Conservation (phyloP, 768 basidiomycete genomes). For the Hericium rajendrae region DNA sequence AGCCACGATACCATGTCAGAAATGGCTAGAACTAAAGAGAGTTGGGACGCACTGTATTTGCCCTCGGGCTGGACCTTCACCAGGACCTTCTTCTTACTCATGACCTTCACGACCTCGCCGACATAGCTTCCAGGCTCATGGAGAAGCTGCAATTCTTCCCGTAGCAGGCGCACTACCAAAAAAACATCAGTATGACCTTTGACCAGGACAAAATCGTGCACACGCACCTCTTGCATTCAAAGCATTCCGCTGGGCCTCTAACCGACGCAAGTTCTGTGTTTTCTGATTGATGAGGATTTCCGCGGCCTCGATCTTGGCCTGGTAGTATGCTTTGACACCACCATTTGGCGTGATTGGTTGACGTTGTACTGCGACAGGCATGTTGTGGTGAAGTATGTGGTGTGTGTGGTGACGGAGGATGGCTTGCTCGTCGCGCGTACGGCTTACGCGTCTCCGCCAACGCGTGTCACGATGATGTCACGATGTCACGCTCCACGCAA, state of each 20-base stretch:
- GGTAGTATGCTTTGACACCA: constrained; percentile 85
- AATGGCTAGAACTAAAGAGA: neutral
- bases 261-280: constrained; percentile 88
- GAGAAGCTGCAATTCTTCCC: constrained; percentile 87
- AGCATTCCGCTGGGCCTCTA: constrained; percentile 96
- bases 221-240: constrained; percentile 83
- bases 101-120: constrained; percentile 95
- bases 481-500: no score
- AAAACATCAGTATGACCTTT: neutral
- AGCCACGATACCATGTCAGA: neutral
- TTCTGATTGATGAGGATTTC: constrained; percentile 93
- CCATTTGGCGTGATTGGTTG: constrained; percentile 33
- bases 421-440: neutral
- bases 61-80: constrained; percentile 99
- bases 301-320: constrained; percentile 89
- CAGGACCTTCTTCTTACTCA: constrained; percentile 98
- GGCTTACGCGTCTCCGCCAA: neutral
- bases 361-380: constrained; percentile 29
- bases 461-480: no score
- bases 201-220: neutral
- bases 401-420: neutral
- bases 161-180: constrained; percentile 64
- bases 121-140: constrained; percentile 97
- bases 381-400: constrained; percentile 10
- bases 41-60: constrained; percentile 78